phyloP scores from a whole-genome alignment of 2,329 filamentous ascomycete genomes.

The Gnomoniopsis smithogilvyi region DNA sequence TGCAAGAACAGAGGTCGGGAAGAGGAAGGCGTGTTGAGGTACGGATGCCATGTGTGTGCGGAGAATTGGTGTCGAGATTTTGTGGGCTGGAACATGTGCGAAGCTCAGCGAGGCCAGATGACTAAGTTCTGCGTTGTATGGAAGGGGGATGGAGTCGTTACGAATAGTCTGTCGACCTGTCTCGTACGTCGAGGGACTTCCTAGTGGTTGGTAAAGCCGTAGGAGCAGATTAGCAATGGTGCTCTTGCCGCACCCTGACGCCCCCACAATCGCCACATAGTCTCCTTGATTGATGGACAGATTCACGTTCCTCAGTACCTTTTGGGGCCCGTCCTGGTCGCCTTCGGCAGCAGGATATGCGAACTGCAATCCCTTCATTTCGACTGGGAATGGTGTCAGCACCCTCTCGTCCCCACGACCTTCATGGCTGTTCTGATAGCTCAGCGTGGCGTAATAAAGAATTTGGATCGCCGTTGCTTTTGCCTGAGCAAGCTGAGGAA shows the following conservation, averaged over 20 bases:
- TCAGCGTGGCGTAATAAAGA: slow-evolving; percentile 64
- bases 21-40: slow-evolving; percentile 69
- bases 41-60: slow-evolving; percentile 65
- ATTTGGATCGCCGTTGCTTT: slow-evolving; percentile 70
- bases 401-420: slow-evolving; percentile 39
- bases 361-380: slow-evolving; percentile 63
- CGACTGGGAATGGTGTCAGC: slow-evolving; percentile 39
- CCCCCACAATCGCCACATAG: slow-evolving; percentile 75
- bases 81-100: slow-evolving; percentile 51
- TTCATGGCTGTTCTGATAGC: slow-evolving; percentile 54
- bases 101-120: slow-evolving; percentile 50
- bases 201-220: slow-evolving; percentile 57
- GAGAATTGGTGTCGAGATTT: slow-evolving; percentile 58
- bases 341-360: slow-evolving; percentile 61
- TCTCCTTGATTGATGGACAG: slow-evolving; percentile 60
- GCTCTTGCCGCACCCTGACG: slow-evolving; percentile 88
- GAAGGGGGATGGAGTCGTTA: not conserved
- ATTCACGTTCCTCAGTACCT: slow-evolving; percentile 62
- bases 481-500: slow-evolving; percentile 78
- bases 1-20: slow-evolving; percentile 70
- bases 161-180: not conserved
- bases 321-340: slow-evolving; percentile 21
- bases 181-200: not conserved
- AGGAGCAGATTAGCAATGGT: slow-evolving; percentile 75
- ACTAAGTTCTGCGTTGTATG: not conserved